Percentiles rank a stretch among this genome's conserved stretches.
Conservation (phyloP, 148 eudicot genomes). For the Salicornia ramosissima region DNA sequence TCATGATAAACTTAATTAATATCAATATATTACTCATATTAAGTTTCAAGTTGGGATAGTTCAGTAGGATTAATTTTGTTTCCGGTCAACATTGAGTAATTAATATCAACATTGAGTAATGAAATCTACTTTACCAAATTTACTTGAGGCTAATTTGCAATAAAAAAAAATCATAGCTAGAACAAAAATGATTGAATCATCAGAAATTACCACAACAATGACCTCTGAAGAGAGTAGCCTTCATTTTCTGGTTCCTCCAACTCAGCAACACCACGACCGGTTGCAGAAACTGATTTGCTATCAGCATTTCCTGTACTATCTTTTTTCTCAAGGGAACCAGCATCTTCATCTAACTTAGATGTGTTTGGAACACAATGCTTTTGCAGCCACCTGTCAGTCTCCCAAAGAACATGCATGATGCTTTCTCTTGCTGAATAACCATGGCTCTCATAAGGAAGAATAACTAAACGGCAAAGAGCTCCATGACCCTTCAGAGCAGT, state of each 20-base stretch:
- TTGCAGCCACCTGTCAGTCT: slow-evolving; percentile 95
- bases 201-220: slow-evolving; percentile 68
- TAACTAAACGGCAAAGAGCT: slow-evolving; percentile 77
- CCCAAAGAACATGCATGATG: slow-evolving; percentile 99
- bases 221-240: slow-evolving; percentile 31
- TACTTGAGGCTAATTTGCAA: too few species aligned
- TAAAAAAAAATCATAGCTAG: too few species aligned
- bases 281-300: slow-evolving; percentile 43
- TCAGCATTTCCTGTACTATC: slow-evolving; percentile 20
- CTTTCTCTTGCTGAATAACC: slow-evolving; percentile 93
- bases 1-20: not conserved
- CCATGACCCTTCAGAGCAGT: slow-evolving; percentile 97
- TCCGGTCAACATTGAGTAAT: not conserved
- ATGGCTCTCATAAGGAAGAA: slow-evolving; percentile 95
- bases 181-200: too few species aligned
- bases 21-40: not conserved
- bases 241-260: slow-evolving; percentile 33
- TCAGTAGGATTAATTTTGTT: not conserved
- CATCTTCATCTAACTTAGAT: slow-evolving; percentile 34
- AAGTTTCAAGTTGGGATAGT: not conserved
- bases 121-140: too few species aligned
- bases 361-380: slow-evolving; percentile 59
- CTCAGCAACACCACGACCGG: slow-evolving; percentile 71
- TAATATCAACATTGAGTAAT: too few species aligned
- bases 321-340: slow-evolving; percentile 29